Evolutionary conservation across 768 basidiomycete genomes (phyloP), one percentile per base, ranked within the genome.

Genomic region (Xerocomellus chrysenteron): DNA sequence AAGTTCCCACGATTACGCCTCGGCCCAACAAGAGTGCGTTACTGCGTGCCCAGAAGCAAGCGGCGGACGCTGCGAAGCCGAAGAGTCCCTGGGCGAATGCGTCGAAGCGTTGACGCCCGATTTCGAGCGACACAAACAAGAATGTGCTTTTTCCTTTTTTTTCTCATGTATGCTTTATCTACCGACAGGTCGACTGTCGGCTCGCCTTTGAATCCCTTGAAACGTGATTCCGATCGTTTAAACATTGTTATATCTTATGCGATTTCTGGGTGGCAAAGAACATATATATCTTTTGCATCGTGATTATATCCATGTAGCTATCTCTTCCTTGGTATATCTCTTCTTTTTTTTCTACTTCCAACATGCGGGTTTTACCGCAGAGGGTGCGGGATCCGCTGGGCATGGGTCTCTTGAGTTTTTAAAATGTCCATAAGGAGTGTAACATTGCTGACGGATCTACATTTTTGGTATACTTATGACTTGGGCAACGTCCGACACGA

Each of bases 21-120:
- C 78, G 88, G 52, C 81, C 77, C 58, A 94, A 94, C 71, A 84
- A 80, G 69, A 91, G 86, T 62, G 90, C 92, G 3, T 73, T 82
- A 7, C 68, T 93, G 52, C 78, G 90, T 24, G 82, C 78, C 12
- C 86, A 85, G 58, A 91, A 91, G 75, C 77, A 82, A 73, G 86
- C 62, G 4, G 49, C 43, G 17, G 71, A 71, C 0, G 65, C 69
- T 28, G 61, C 69, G 19, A 73, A 69, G 35, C 69, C 70, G 5
- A 73, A 67, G 61, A 71, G 69, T 30, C 69, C 50, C 16, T 71
- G 69, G 69, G 69, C 70, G 40, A 69, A 71, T 30, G 70, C 70
- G 21, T 63, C 69, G 17, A 62, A 40, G 28, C 67, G 70, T 19
- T 71, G 59, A 61, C 48, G 13, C 45, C 46, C 19, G 33, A 32